phyloP scores from a whole-genome alignment of 192 early-diverging fungal genomes.

The Spizellomyces sp. region DNA sequence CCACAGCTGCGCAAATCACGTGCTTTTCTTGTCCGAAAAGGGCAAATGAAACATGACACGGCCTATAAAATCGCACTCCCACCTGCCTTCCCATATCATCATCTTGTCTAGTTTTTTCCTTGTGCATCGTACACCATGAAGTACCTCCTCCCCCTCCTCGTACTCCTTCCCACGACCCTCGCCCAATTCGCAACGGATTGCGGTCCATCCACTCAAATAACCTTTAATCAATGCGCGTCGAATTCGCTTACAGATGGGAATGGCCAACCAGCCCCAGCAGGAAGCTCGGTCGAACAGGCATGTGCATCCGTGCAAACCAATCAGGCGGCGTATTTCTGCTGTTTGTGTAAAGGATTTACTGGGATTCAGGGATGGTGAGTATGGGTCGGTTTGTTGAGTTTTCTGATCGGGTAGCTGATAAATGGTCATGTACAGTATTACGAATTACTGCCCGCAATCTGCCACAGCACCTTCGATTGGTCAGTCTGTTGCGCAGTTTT shows the following conservation, averaged over 20 bases:
- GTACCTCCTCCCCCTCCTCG: background rate
- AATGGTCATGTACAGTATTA: background rate
- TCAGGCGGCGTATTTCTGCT: background rate
- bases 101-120: too few species aligned
- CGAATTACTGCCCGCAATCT: background rate
- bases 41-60: too few species aligned
- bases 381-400: background rate
- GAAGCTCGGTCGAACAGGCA: background rate
- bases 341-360: background rate
- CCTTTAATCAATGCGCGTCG: background rate
- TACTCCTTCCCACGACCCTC: background rate
- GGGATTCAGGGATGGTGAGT: background rate
- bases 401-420: background rate
- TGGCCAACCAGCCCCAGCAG: background rate
- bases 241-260: background rate
- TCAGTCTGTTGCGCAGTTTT: background rate
- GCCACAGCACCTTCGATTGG: background rate
- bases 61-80: too few species aligned
- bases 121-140: too few species aligned
- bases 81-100: too few species aligned
- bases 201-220: background rate
- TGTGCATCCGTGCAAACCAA: background rate
- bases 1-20: too few species aligned
- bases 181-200: constrained; percentile 2
- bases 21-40: too few species aligned